Percentiles rank a stretch among this genome's conserved stretches.
Conservation (phyloP, 345 rosid genomes). For the Sonneratia caseolaris region DNA sequence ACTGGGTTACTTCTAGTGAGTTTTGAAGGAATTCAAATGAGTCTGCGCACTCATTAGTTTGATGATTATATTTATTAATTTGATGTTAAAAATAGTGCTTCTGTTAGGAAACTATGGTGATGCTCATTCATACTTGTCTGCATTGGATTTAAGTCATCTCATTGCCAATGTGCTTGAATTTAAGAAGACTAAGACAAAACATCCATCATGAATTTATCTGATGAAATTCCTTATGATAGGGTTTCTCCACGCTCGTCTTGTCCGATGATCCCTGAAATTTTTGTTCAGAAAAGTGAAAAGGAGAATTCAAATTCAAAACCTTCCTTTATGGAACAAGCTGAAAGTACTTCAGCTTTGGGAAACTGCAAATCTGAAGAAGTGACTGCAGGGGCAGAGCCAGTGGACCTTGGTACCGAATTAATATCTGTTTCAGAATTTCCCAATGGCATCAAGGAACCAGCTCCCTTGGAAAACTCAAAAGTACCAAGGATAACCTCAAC, state of each 20-base stretch:
- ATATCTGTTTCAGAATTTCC: background rate
- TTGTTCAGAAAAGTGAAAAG: conserved; percentile 20
- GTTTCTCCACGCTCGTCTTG: conserved; percentile 44
- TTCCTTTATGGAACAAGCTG: conserved; percentile 19
- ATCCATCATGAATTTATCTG: background rate
- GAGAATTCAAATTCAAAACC: conserved; percentile 16
- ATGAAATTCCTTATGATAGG: conserved; percentile 27
- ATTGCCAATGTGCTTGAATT: background rate
- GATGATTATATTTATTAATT: background rate
- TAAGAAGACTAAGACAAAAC: background rate
- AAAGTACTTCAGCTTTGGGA: conserved; percentile 18
- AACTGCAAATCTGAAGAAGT: conserved; percentile 18
- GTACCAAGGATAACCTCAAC: background rate
- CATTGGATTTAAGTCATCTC: background rate
- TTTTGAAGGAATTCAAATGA: background rate
- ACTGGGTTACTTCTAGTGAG: background rate
- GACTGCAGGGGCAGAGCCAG: conserved; percentile 10
- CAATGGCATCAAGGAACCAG: background rate
- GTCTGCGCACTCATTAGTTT: background rate
- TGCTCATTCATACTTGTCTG: background rate
- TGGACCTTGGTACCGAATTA: background rate
- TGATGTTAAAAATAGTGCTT: background rate
- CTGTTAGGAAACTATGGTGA: background rate
- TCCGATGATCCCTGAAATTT: conserved; percentile 30
- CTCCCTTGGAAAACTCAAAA: background rate